Conservation (phyloP, 2,329 filamentous ascomycete species). For the Cladosporium velox region DNA sequence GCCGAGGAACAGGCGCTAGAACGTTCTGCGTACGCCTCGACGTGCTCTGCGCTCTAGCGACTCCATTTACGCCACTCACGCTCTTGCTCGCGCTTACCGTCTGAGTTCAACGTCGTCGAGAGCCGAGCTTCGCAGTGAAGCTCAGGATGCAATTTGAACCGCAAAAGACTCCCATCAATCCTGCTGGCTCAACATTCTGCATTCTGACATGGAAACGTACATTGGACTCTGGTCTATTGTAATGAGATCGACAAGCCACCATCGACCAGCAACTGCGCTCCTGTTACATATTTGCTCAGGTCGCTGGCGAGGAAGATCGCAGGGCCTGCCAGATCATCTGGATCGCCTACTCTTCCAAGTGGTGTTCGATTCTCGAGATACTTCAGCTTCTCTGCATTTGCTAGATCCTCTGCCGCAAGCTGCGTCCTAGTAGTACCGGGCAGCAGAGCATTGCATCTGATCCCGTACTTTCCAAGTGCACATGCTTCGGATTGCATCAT, state of each 20-base stretch:
- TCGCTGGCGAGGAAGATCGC: conserved; percentile 82
- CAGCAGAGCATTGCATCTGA: conserved; percentile 80
- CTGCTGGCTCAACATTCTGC: not conserved
- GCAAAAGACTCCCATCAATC: not conserved
- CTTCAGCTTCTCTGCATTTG: conserved; percentile 66
- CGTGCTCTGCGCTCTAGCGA: not conserved
- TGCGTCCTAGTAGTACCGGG: conserved; percentile 83
- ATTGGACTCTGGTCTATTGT: conserved; percentile 56
- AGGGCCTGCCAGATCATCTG: conserved; percentile 76
- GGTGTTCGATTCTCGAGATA: conserved; percentile 85
- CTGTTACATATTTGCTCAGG: conserved; percentile 78
- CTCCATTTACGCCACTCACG: not conserved
- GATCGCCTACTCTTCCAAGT: conserved; percentile 68
- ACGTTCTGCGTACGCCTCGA: not conserved
- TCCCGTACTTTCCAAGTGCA: conserved; percentile 71
- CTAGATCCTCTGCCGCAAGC: conserved; percentile 78
- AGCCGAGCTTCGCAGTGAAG: not conserved
- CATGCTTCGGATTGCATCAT: conserved; percentile 84
- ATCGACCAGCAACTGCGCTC: conserved; percentile 81
- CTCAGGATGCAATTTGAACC: not conserved
- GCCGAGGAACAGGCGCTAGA: not conserved
- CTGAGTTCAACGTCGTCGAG: not conserved
- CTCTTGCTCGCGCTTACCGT: not conserved
- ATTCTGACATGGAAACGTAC: not conserved
- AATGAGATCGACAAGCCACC: conserved; percentile 90